A percentile compares a stretch with the other conserved stretches of the same genome.
phyloP scores from a whole-genome alignment of 176 grass and related monocot species.

The Guadua angustifolia region DNA sequence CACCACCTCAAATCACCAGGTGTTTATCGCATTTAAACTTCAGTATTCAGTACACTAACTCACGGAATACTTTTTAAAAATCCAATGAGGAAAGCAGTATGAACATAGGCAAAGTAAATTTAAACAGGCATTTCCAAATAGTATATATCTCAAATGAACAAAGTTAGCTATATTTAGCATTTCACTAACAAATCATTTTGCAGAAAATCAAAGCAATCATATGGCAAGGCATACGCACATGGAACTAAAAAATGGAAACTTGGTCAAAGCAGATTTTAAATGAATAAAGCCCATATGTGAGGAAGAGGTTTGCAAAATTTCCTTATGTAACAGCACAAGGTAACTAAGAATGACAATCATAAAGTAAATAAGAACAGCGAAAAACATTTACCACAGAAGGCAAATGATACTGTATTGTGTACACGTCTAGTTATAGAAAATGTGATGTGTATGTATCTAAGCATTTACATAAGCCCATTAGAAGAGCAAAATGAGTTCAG shows the following conservation, averaged over 20 bases:
- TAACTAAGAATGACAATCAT: constrained; percentile 21
- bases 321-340: not conserved
- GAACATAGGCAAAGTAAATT: not conserved
- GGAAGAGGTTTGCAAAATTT: not conserved
- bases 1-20: not conserved
- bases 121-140: not conserved
- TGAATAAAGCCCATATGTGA: not conserved
- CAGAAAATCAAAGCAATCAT: not conserved
- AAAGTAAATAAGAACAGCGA: not conserved
- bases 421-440: not conserved
- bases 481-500: constrained; percentile 4
- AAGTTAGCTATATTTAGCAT: not conserved
- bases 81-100: not conserved
- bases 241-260: constrained; percentile 2
- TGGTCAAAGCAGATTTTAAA: not conserved
- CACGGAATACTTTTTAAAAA: not conserved
- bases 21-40: constrained; percentile 2
- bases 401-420: not conserved
- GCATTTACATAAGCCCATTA: not conserved
- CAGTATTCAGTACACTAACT: not conserved
- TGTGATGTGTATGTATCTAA: not conserved
- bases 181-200: not conserved
- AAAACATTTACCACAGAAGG: not conserved
- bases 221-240: not conserved
- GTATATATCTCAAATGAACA: not conserved